Base-by-base conservation (phyloP, 768 basidiomycete species). In the Arthromyces matolae region DNA sequence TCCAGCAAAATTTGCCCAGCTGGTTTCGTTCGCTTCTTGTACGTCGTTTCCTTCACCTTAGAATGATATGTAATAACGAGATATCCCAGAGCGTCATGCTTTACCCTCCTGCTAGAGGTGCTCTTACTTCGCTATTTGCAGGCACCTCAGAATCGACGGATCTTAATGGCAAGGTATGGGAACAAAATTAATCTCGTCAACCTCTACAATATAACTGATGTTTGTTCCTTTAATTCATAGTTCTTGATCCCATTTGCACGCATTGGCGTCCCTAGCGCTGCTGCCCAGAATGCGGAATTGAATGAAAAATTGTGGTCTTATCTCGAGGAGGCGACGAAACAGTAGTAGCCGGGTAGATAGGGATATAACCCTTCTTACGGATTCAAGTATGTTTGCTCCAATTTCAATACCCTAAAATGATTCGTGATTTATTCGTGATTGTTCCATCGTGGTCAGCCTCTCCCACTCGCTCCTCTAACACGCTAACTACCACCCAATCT, bases 81-180 rank as follows among this genome's bases (percentile, higher is more conserved):
- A 20, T 28, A 14, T 35, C 22, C 37, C 48, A 67, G 67, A 50
- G 47, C 19, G 38, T 46, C 12, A 5, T 66, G 39, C 40, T 69
- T 16, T 55, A 66, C 51, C 66, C 69, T 5, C 49, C 60, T 3
- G 52, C 64, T 4, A 50, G 51, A 25, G 77, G 77, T 3, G 71
- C 70, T 8, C 57, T 77, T 38, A 71, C 75, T 1, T 72, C 70
- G 45, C 60, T 76, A 9, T 79, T 67, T 52, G 72, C 70, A 7
- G 75, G 69, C 1, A 72, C 71, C 13, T 53, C 72, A 46, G 65
- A 70, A 1, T 69, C 75, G 40, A 68, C 48, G 3, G 60, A 57
- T 4, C 51, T 67, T 1, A 70, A 72, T 42, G 78, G 79, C 3
- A 62, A 72, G 60, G 76, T 77, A 22, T n/a, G n/a, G 58, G 46